These are phyloP conservation scores for Cyclotella choctawhatcheeana DNA, from an alignment of 108 stramenopile genomes.

Conservation along the genomic window DNA sequence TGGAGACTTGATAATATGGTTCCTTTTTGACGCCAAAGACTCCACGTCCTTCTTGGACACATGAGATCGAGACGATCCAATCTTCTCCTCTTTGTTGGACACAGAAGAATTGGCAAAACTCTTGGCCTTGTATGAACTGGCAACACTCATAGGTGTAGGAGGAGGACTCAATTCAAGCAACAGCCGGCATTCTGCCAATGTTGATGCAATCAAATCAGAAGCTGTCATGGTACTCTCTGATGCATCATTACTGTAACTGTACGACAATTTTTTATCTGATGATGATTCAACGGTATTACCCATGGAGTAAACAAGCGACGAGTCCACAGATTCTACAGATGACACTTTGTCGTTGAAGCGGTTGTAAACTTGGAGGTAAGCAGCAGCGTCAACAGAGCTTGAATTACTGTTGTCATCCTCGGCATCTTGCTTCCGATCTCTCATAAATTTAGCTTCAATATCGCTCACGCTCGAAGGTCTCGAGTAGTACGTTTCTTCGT, in stretches of 20 bases:
- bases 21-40: no score
- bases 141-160: conserved; percentile 19
- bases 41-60: no score
- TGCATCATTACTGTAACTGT: not conserved
- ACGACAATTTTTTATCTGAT: not conserved
- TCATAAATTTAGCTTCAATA: not conserved
- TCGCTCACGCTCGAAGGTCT: not conserved
- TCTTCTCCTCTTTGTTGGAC: no score
- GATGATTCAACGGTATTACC: conserved; percentile 7
- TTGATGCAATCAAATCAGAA: conserved; percentile 39
- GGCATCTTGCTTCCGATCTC: not conserved
- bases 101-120: not conserved
- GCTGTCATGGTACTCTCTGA: conserved; percentile 9
- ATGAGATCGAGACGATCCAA: no score
- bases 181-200: conserved; percentile 44
- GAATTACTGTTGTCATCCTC: not conserved
- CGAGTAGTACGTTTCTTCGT: not conserved
- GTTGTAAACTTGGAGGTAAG: not conserved
- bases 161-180: conserved; percentile 43
- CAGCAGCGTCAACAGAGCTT: not conserved
- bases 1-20: no score
- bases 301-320: conserved; percentile 13
- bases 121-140: not conserved
- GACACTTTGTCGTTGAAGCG: no score
- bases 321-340: not conserved